Conservation (phyloP, 106 monocot species). For the Xerophyta viscosa region DNA sequence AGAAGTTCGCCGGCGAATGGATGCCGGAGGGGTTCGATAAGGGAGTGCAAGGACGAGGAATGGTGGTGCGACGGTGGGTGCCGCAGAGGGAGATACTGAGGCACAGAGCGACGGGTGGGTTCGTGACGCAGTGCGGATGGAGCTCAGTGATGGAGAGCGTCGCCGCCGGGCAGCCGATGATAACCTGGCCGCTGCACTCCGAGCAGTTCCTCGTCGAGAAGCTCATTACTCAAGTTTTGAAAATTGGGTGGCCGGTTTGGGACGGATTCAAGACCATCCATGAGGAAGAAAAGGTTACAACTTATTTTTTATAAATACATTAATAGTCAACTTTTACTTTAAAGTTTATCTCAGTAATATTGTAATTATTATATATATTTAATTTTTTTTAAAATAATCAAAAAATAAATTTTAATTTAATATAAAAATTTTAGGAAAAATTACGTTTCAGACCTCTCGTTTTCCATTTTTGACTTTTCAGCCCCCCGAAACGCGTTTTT, state of each 20-base stretch:
- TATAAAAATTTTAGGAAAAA: too few species aligned
- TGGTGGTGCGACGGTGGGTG: slow-evolving; percentile 19
- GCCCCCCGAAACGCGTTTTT: too few species aligned
- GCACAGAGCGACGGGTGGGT: slow-evolving; percentile 9
- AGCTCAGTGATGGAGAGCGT: slow-evolving; percentile 19
- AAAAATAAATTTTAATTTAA: too few species aligned
- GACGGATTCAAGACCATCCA: slow-evolving; percentile 14
- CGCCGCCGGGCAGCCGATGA: slow-evolving; percentile 14
- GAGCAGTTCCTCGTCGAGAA: slow-evolving; percentile 23
- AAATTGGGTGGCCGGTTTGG: slow-evolving; percentile 15
- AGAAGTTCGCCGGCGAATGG: background rate
- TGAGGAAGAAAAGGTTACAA: background rate
- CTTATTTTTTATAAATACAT: too few species aligned
- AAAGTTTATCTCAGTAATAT: too few species aligned
- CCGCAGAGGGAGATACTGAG: slow-evolving; percentile 10
- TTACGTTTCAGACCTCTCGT: too few species aligned
- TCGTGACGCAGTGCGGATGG: slow-evolving; percentile 34
- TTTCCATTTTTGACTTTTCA: too few species aligned
- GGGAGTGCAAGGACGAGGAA: slow-evolving; percentile 9
- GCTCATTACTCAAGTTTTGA: slow-evolving; percentile 3
- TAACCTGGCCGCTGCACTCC: slow-evolving; percentile 25
- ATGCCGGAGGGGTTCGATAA: slow-evolving; percentile 19
- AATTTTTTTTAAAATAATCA: too few species aligned
- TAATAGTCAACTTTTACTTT: too few species aligned
- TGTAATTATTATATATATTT: too few species aligned